Evolutionary conservation across 345 rosid genomes (phyloP).

Genomic region (Eucalyptus polybractea): DNA sequence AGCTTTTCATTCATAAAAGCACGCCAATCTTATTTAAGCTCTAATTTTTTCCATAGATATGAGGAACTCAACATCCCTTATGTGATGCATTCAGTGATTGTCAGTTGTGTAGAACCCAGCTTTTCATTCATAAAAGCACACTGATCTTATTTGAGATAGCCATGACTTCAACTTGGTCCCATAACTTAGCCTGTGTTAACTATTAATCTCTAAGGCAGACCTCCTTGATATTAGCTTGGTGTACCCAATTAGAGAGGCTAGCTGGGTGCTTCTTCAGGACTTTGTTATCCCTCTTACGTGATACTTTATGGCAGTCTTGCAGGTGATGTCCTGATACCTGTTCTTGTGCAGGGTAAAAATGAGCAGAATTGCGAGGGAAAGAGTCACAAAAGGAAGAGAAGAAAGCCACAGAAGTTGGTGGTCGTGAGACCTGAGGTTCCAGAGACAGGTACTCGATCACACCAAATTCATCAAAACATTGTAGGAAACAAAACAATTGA

Average conservation of each 20-base stretch:
- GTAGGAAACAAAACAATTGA: neutral
- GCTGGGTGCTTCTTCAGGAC: neutral
- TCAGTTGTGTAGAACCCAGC: neutral
- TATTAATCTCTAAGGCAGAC: neutral
- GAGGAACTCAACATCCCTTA: neutral
- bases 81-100: neutral
- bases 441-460: neutral
- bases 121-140: neutral
- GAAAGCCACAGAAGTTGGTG: neutral
- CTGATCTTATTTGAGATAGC: neutral
- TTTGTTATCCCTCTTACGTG: neutral
- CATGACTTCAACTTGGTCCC: neutral
- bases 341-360: neutral
- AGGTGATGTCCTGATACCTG: neutral
- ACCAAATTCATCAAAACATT: neutral
- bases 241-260: neutral
- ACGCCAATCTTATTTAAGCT: neutral
- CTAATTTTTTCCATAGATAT: neutral
- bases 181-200: neutral
- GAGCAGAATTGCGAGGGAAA: neutral
- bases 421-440: neutral
- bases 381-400: neutral
- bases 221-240: neutral
- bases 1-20: neutral
- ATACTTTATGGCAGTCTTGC: neutral